These are phyloP conservation scores for Aquanectria penicillioides DNA, from an alignment of 2,329 filamentous ascomycete genomes.

Conservation along the genomic window DNA sequence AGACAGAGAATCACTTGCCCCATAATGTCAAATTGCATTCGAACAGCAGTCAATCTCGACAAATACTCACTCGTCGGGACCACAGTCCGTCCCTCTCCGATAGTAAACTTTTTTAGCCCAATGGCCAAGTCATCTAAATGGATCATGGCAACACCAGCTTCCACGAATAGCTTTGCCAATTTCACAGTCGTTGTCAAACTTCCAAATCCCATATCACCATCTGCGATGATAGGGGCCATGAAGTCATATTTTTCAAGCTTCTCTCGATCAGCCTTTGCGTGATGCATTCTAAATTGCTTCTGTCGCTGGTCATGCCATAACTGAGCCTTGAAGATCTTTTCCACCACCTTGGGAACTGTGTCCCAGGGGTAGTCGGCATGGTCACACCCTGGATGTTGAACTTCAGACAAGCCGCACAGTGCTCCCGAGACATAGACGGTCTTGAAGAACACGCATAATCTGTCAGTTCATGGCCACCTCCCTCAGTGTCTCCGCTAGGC, in stretches of 20 bases:
- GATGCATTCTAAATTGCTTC: conserved; percentile 48
- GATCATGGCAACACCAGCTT: conserved; percentile 54
- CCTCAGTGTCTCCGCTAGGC: not conserved
- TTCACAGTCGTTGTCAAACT: conserved; percentile 51
- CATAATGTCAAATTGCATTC: conserved; percentile 54
- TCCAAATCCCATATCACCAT: conserved; percentile 56
- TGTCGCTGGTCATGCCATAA: conserved; percentile 54
- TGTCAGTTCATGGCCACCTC: not conserved
- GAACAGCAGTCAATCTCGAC: conserved; percentile 45
- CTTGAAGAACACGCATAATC: not conserved
- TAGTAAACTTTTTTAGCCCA: conserved; percentile 55
- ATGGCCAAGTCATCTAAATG: conserved; percentile 55
- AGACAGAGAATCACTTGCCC: conserved; percentile 26
- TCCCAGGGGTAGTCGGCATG: conserved; percentile 54
- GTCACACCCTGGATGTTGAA: conserved; percentile 49
- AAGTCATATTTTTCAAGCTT: conserved; percentile 16
- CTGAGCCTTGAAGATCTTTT: conserved; percentile 51
- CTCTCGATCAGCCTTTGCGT: conserved; percentile 28
- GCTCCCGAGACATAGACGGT: conserved; percentile 54
- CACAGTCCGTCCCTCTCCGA: conserved; percentile 51
- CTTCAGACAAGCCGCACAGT: conserved; percentile 50
- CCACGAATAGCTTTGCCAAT: conserved; percentile 51
- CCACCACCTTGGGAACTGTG: conserved; percentile 52
- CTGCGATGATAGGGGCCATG: conserved; percentile 48
- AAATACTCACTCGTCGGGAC: conserved; percentile 53